Base-by-base conservation (phyloP, 169 alveolate genomes). In the Eimeria praecox region DNA sequence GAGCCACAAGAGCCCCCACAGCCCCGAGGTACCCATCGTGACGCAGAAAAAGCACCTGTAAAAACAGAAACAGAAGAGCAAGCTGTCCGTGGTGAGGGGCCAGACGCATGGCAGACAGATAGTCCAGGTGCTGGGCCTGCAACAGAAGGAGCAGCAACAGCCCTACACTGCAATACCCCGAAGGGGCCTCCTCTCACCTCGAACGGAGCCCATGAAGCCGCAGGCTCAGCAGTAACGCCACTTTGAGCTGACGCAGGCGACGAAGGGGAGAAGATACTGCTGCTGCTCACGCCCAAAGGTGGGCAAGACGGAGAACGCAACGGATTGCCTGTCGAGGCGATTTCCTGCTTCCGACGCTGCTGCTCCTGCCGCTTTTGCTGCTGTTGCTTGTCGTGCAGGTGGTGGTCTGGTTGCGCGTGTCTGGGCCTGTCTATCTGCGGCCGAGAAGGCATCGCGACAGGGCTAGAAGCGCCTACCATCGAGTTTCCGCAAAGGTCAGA, bases 11-110 rank as follows among this genome's bases (percentile, higher is more conserved):
- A n/a, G 99, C 97, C 75, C 99, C 99, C n/a, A 98, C 96, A 1
- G 99, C 98, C 44, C 99, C 99, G 62, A 98, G 96, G 96, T 96
- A 98, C 20, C 99, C 99, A 64, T 97, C 98, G 73, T 97, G 98
- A 44, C 96, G 92, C 92, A 97, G 97, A 92, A 98, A 98, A 86
- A 97, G 77, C 82, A 97, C 98, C 96, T 97, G 96, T 33, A 94
- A 56, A 40, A 71, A 59, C 59, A 44, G 40, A 44, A 22, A 27
- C 35, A 46, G 40, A n/a, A 66, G 27, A 33, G 1, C 42, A n/a
- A 4, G 9, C 3, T 6, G 46, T 27, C 46, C 42, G 46, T 6
- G 78, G 30, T 6, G 6, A 3, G 30, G 20, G 38, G 40, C 16
- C 10, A 73, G 4, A 22, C 38, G 42, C 87, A 27, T 38, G 14